Percentiles rank a stretch among this genome's conserved stretches.
Conservation (phyloP, 495 filamentous ascomycete species). For the Aspergillus nidulans region DNA sequence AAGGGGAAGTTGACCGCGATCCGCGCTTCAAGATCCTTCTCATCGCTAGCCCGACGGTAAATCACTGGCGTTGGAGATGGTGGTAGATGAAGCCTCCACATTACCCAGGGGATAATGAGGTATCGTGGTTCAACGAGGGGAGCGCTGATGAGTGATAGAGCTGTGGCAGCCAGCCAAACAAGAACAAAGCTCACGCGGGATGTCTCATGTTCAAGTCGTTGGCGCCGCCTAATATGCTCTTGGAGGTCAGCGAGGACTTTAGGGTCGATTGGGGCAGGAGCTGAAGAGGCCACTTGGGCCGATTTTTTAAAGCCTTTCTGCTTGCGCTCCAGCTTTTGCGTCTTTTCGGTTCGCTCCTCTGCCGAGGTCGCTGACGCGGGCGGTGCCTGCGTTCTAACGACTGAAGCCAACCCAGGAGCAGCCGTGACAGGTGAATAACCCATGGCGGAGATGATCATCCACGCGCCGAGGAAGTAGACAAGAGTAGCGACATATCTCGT, state of each 20-base stretch:
- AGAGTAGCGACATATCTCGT: slow-evolving; percentile 65
- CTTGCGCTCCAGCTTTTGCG: slow-evolving; percentile 20
- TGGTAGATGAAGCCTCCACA: slow-evolving; percentile 83
- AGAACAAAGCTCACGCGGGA: slow-evolving; percentile 52
- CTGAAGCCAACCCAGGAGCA: slow-evolving; percentile 23
- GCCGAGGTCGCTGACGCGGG: slow-evolving; percentile 4
- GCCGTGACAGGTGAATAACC: slow-evolving; percentile 31
- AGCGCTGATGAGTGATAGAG: slow-evolving; percentile 76
- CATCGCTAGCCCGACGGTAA: slow-evolving; percentile 20
- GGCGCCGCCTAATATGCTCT: slow-evolving; percentile 31
- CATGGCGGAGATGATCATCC: slow-evolving; percentile 54
- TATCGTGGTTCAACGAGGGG: slow-evolving; percentile 93
- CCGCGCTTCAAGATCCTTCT: slow-evolving; percentile 24
- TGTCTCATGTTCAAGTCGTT: slow-evolving; percentile 25
- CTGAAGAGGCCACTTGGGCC: neutral
- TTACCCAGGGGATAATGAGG: slow-evolving; percentile 90
- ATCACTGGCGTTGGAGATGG: slow-evolving; percentile 31
- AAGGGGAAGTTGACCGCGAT: slow-evolving; percentile 40
- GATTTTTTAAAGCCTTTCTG: slow-evolving; percentile 23
- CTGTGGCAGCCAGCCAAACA: slow-evolving; percentile 67
- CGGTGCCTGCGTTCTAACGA: slow-evolving; percentile 17
- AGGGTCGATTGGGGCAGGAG: slow-evolving; percentile 24
- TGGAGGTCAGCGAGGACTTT: slow-evolving; percentile 34
- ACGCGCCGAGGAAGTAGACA: slow-evolving; percentile 59
- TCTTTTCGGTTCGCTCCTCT: slow-evolving; percentile 23